Evolutionary conservation across 495 filamentous ascomycete species (phyloP).

Genomic region (Viridothelium virens): DNA sequence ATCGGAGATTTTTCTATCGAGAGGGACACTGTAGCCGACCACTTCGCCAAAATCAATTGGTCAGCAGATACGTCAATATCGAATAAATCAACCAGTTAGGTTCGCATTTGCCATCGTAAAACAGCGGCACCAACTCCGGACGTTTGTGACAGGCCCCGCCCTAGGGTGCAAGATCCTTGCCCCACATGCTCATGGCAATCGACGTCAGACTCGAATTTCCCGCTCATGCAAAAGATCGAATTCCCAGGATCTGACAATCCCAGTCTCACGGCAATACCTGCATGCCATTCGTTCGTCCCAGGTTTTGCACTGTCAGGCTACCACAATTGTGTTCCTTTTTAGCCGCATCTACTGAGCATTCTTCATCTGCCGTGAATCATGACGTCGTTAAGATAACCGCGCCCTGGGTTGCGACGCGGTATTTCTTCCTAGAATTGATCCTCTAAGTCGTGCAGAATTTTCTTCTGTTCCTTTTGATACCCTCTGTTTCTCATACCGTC

Average conservation of each 20-base stretch:
- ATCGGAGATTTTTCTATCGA: too few relatives aligned
- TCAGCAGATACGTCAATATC: neutral
- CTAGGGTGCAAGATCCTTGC: neutral
- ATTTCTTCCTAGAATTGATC: neutral
- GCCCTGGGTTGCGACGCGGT: neutral
- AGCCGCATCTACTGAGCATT: neutral
- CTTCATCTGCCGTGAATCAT: conserved; percentile 10
- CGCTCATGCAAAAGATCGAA: neutral
- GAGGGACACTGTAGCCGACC: too few relatives aligned
- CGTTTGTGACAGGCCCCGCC: neutral
- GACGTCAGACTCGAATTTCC: conserved; percentile 7
- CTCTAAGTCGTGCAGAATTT: neutral
- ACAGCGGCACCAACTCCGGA: neutral
- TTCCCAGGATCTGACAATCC: neutral
- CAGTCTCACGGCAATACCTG: neutral
- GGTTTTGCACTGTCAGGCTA: neutral
- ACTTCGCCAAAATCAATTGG: neutral
- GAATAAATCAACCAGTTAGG: too few relatives aligned
- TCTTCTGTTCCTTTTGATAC: neutral
- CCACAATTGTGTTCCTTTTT: neutral
- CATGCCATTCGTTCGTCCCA: neutral
- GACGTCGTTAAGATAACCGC: neutral
- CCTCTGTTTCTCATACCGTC: too few relatives aligned
- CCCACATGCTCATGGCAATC: conserved; percentile 2
- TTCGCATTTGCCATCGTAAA: too few relatives aligned